These are phyloP conservation scores for Lactarius hengduanensis DNA, from an alignment of 768 basidiomycete species.

Conservation along the genomic window DNA sequence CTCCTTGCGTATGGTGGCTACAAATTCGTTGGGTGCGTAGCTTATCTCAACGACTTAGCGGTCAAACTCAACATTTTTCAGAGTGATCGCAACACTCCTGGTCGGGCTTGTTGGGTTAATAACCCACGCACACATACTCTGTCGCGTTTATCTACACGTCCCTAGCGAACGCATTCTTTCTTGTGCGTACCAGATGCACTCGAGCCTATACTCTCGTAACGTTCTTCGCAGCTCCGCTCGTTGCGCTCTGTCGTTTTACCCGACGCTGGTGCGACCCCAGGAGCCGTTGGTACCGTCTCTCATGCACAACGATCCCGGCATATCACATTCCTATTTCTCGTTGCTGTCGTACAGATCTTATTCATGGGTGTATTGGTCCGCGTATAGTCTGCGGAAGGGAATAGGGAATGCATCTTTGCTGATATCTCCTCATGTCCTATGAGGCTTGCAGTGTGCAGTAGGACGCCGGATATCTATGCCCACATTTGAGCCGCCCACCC, in stretches of 20 bases:
- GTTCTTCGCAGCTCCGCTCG: conserved; percentile 72
- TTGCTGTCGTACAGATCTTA: conserved; percentile 76
- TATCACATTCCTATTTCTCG: conserved; percentile 85
- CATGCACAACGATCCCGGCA: conserved; percentile 74
- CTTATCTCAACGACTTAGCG: background rate
- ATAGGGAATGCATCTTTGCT: background rate
- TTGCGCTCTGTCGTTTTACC: conserved; percentile 90
- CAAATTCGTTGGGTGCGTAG: conserved; percentile 89
- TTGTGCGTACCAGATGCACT: conserved; percentile 52
- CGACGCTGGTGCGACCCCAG: conserved; percentile 53
- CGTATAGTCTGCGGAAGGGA: conserved; percentile 39
- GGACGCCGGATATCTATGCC: background rate
- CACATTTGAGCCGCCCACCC: background rate
- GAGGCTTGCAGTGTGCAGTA: background rate
- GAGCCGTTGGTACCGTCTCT: conserved; percentile 37
- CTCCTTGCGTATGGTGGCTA: conserved; percentile 93
- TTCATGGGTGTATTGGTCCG: conserved; percentile 86
- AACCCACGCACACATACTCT: conserved; percentile 58
- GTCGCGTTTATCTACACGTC: conserved; percentile 82
- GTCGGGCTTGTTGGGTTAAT: conserved; percentile 63
- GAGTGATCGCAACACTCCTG: conserved; percentile 81
- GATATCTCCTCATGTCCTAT: background rate
- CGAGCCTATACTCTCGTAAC: background rate
- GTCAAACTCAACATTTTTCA: conserved; percentile 34
- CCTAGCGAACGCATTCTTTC: conserved; percentile 89